phyloP scores from a whole-genome alignment of 768 basidiomycete genomes.

The Panaeolus cyanescens region DNA sequence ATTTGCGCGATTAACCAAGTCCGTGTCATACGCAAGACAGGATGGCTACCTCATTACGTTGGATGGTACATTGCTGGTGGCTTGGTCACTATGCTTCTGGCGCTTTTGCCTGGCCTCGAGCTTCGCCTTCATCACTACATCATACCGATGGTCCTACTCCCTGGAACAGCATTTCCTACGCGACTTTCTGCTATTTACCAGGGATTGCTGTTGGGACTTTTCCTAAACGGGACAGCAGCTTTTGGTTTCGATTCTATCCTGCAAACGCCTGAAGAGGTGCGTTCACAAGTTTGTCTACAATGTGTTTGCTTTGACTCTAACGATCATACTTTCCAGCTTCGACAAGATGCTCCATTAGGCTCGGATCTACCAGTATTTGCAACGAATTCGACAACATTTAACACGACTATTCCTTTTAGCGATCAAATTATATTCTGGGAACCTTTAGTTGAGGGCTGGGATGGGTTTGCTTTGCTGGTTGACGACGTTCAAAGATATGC shows the following conservation, averaged over 20 bases:
- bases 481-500: constrained; percentile 83
- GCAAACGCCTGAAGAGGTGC: constrained; percentile 71
- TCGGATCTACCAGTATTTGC: constrained; percentile 70
- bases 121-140: constrained; percentile 86
- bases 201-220: constrained; percentile 81
- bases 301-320: constrained; percentile 7
- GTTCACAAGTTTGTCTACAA: constrained; percentile 21
- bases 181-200: constrained; percentile 79
- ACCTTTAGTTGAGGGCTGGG: constrained; percentile 56
- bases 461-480: constrained; percentile 78
- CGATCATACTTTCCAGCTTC: constrained; percentile 47
- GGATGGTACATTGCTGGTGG: constrained; percentile 75
- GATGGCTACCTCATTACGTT: constrained; percentile 78
- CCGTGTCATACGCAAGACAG: constrained; percentile 82
- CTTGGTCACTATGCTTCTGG: constrained; percentile 63
- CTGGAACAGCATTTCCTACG: constrained; percentile 81
- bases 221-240: constrained; percentile 76
- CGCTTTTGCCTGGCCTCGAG: constrained; percentile 66
- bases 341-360: constrained; percentile 69
- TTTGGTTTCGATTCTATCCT: constrained; percentile 82
- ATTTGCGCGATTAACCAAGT: constrained; percentile 72
- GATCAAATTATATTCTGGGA: constrained; percentile 64
- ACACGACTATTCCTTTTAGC: constrained; percentile 50
- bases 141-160: constrained; percentile 70
- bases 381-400: constrained; percentile 74